Conservation (phyloP, 345 rosid genomes). For the Turritis glabra region DNA sequence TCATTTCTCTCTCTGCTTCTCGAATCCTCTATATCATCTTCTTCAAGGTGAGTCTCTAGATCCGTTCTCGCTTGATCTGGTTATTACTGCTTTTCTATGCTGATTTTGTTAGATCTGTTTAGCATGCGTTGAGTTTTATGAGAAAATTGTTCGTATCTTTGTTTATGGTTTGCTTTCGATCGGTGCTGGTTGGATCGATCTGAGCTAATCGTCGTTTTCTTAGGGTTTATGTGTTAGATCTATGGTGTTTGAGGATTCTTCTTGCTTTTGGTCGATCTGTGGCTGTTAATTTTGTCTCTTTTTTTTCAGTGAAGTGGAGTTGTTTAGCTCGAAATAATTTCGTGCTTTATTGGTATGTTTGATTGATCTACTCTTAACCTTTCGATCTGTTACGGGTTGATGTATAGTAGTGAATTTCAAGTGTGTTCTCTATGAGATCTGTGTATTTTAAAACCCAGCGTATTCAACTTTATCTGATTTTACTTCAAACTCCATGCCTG, state of each 20-base stretch:
- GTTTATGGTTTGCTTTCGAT: not conserved
- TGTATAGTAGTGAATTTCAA: not conserved
- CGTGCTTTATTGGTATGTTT: not conserved
- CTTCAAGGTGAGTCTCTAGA: conserved; percentile 33
- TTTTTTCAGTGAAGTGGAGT: not conserved
- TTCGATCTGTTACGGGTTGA: conserved; percentile 20
- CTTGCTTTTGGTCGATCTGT: not conserved
- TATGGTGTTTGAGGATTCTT: not conserved
- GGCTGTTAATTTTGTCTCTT: conserved; percentile 2
- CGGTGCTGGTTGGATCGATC: conserved; percentile 16
- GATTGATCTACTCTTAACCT: conserved; percentile 13
- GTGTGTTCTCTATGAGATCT: conserved; percentile 20
- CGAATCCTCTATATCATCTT: conserved; percentile 29
- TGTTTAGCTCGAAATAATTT: conserved; percentile 13
- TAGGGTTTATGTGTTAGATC: conserved; percentile 26
- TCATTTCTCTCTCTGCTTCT: conserved; percentile 28
- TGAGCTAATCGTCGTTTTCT: conserved; percentile 11
- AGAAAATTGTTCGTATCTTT: conserved; percentile 2
- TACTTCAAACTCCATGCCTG: not conserved
- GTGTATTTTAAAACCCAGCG: not conserved
- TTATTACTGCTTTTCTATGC: not conserved
- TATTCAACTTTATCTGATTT: not conserved
- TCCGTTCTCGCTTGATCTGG: conserved; percentile 2
- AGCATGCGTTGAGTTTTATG: conserved; percentile 15
- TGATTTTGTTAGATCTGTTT: conserved; percentile 25